Conservation (phyloP, 306 rosid species). For the Vicia sativa region DNA sequence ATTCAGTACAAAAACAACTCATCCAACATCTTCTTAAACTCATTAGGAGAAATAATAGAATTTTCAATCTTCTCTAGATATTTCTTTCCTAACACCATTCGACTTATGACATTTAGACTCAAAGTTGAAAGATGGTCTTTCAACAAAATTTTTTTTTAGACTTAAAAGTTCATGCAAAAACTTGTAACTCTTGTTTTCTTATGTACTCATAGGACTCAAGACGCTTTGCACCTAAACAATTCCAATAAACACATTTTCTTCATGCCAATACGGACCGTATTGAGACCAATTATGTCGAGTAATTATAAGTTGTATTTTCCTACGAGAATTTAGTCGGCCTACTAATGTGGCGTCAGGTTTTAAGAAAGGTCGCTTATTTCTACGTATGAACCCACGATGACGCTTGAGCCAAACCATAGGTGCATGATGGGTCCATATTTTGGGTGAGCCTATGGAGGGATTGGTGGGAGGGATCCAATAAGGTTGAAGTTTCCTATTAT, state of each 20-base stretch:
- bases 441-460: slow-evolving; percentile 58
- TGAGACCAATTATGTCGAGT: slow-evolving; percentile 82
- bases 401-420: slow-evolving; percentile 59
- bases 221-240: slow-evolving; percentile 65
- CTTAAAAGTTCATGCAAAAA: slow-evolving; percentile 28
- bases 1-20: slow-evolving; percentile 85
- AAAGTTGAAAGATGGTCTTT: slow-evolving; percentile 57
- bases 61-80: slow-evolving; percentile 49
- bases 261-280: slow-evolving; percentile 81
- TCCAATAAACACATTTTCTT: slow-evolving; percentile 72
- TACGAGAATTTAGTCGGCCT: slow-evolving; percentile 55
- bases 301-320: slow-evolving; percentile 82
- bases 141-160: slow-evolving; percentile 26
- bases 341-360: slow-evolving; percentile 64
- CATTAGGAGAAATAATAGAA: slow-evolving; percentile 55
- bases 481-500: slow-evolving; percentile 80
- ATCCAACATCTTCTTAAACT: slow-evolving; percentile 79
- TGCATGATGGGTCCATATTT: slow-evolving; percentile 76
- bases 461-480: slow-evolving; percentile 69
- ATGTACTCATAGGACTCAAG: slow-evolving; percentile 71
- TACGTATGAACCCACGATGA: slow-evolving; percentile 65
- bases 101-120: slow-evolving; percentile 79
- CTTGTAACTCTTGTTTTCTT: slow-evolving; percentile 55
- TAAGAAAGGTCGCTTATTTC: slow-evolving; percentile 66
- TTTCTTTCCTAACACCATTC: slow-evolving; percentile 87